Conservation (phyloP, 2,329 filamentous ascomycete genomes). For the Diaporthe sp. region DNA sequence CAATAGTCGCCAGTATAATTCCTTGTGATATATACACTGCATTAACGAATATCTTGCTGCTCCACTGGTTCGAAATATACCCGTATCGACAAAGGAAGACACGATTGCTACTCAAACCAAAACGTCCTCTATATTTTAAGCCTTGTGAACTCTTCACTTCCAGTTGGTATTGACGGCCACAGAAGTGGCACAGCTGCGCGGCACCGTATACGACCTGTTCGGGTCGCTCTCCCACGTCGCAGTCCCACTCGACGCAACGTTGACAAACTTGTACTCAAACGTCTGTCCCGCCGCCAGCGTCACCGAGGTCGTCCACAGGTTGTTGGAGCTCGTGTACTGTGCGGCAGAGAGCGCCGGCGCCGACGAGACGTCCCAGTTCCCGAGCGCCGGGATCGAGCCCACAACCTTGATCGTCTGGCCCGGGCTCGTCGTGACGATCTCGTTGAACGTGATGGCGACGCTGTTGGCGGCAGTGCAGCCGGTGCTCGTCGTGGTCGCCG, state of each 20-base stretch:
- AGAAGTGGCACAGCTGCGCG: constrained; percentile 43
- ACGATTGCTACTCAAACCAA: background rate
- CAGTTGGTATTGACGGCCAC: constrained; percentile 46
- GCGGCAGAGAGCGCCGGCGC: constrained; percentile 65
- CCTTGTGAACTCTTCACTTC: constrained; percentile 41
- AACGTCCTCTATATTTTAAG: background rate
- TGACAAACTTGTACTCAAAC: constrained; percentile 75
- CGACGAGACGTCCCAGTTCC: constrained; percentile 62
- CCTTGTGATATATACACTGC: background rate
- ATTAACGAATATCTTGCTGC: background rate
- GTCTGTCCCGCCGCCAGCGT: constrained; percentile 64
- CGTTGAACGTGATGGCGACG: constrained; percentile 59
- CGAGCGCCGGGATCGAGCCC: constrained; percentile 59
- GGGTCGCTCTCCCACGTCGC: constrained; percentile 71
- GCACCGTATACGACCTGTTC: constrained; percentile 54
- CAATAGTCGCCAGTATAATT: background rate
- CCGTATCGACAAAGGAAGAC: background rate
- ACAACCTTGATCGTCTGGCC: constrained; percentile 65
- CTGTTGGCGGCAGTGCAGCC: constrained; percentile 50
- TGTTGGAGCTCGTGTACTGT: constrained; percentile 67
- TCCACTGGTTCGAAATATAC: background rate
- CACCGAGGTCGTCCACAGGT: constrained; percentile 67
- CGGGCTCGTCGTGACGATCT: constrained; percentile 58
- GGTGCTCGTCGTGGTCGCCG: constrained; percentile 42
- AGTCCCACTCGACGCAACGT: constrained; percentile 61